These are phyloP conservation scores for Periconia sp. DNA, from an alignment of 2,329 filamentous ascomycete species.

Conservation along the genomic window DNA sequence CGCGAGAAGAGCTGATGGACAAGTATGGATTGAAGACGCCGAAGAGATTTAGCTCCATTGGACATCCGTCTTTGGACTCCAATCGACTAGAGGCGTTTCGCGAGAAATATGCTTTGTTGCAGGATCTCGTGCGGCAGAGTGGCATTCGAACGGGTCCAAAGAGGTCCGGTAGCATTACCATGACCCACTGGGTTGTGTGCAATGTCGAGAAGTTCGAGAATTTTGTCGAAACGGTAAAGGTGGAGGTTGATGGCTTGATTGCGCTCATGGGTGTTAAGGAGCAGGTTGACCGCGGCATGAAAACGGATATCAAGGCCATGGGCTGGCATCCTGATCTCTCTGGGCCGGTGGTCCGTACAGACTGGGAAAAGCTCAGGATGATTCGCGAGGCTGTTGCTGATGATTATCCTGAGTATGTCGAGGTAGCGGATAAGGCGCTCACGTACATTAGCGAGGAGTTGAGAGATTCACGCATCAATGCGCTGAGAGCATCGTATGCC, in stretches of 20 bases:
- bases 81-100: slow-evolving; percentile 54
- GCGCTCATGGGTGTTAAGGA: slow-evolving; percentile 51
- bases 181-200: slow-evolving; percentile 49
- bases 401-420: slow-evolving; percentile 54
- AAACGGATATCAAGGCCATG: slow-evolving; percentile 53
- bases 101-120: slow-evolving; percentile 51
- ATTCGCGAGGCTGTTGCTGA: slow-evolving; percentile 50
- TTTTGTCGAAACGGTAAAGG: slow-evolving; percentile 49
- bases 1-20: slow-evolving; percentile 53
- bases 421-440: slow-evolving; percentile 50
- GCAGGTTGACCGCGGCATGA: slow-evolving; percentile 51
- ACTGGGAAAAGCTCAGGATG: slow-evolving; percentile 51
- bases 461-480: slow-evolving; percentile 28
- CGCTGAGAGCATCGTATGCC: slow-evolving; percentile 22
- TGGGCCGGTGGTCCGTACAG: slow-evolving; percentile 33
- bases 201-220: slow-evolving; percentile 49
- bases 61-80: slow-evolving; percentile 51
- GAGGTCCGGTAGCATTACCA: slow-evolving; percentile 43
- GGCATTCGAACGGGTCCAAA: slow-evolving; percentile 42
- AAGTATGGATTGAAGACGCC: slow-evolving; percentile 53
- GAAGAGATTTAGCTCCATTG: slow-evolving; percentile 44
- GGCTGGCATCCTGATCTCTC: slow-evolving; percentile 57
- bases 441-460: slow-evolving; percentile 50
- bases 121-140: slow-evolving; percentile 43
- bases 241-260: slow-evolving; percentile 54